Evolutionary conservation across 2,329 filamentous ascomycete species (phyloP).

Genomic region (Talaromyces sp.): DNA sequence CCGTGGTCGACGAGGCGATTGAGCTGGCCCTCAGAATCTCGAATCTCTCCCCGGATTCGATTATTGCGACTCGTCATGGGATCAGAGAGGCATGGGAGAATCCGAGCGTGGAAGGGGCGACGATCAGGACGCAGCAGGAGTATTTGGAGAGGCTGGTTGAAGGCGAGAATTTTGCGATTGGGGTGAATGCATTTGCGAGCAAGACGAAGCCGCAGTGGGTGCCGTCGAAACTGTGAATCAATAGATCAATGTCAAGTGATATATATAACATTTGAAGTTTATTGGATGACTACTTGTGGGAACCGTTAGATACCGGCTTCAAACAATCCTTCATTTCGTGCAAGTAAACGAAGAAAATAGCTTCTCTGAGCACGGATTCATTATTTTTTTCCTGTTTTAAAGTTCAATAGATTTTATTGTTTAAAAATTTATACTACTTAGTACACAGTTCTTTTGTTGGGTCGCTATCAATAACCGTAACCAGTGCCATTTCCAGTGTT

Average conservation of each 20-base stretch:
- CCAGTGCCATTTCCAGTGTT: no score
- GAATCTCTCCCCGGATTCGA: conserved; percentile 66
- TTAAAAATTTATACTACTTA: no score
- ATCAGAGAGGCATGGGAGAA: conserved; percentile 69
- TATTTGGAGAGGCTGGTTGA: conserved; percentile 57
- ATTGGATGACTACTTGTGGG: neutral
- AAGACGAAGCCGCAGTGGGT: conserved; percentile 64
- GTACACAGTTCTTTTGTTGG: no score
- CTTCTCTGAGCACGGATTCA: no score
- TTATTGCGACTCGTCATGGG: conserved; percentile 68
- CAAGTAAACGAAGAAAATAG: no score
- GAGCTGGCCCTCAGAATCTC: conserved; percentile 57
- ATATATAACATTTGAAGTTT: no score
- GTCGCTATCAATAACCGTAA: no score
- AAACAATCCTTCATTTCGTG: no score
- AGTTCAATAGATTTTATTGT: no score
- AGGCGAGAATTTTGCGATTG: conserved; percentile 70
- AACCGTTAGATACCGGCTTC: no score
- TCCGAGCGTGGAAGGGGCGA: conserved; percentile 59
- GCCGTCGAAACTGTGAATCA: conserved; percentile 32
- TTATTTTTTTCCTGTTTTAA: no score
- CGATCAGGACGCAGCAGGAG: conserved; percentile 51
- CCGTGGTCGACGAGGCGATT: conserved; percentile 44
- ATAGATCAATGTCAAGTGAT: neutral
- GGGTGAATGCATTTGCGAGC: conserved; percentile 69